A percentile compares a stretch with the other conserved stretches of the same genome.
Conservation (phyloP, 805 yeast species). For the Dipodascopsis tothii region DNA sequence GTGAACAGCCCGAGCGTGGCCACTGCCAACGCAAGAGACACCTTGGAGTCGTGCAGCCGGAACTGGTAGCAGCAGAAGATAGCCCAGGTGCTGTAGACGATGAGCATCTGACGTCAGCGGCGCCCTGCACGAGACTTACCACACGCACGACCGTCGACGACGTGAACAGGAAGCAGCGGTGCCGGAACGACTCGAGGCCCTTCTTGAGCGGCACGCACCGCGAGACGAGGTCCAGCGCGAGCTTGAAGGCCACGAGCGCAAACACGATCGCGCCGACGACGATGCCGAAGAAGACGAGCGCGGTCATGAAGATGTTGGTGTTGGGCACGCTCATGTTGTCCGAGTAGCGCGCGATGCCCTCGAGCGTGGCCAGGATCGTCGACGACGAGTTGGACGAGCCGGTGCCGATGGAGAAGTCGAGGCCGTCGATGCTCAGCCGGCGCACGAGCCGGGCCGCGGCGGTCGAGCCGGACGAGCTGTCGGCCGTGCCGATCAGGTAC, state of each 20-base stretch:
- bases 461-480: constrained; percentile 2
- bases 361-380: constrained; percentile 21
- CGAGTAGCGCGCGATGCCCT: constrained; percentile 29
- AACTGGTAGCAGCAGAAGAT: constrained; percentile 30
- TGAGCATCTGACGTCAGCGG: constrained; percentile 14
- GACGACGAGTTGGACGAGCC: constrained; percentile 4
- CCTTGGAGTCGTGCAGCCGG: constrained; percentile 31
- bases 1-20: constrained; percentile 28
- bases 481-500: constrained; percentile 4
- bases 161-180: constrained; percentile 24
- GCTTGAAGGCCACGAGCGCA: constrained; percentile 25
- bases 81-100: constrained; percentile 33
- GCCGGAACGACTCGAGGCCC: constrained; percentile 24
- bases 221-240: constrained; percentile 24
- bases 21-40: constrained; percentile 28
- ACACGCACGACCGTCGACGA: constrained; percentile 27
- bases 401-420: constrained; percentile 4
- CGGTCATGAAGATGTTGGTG: constrained; percentile 31
- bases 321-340: constrained; percentile 29
- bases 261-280: constrained; percentile 25
- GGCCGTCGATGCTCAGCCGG: constrained; percentile 12
- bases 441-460: constrained; percentile 4
- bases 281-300: constrained; percentile 31
- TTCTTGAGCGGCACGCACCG: constrained; percentile 9
- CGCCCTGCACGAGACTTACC: not conserved